Base-by-base conservation (phyloP, 495 filamentous ascomycete genomes). In the Hyaloscypha bicolor region DNA sequence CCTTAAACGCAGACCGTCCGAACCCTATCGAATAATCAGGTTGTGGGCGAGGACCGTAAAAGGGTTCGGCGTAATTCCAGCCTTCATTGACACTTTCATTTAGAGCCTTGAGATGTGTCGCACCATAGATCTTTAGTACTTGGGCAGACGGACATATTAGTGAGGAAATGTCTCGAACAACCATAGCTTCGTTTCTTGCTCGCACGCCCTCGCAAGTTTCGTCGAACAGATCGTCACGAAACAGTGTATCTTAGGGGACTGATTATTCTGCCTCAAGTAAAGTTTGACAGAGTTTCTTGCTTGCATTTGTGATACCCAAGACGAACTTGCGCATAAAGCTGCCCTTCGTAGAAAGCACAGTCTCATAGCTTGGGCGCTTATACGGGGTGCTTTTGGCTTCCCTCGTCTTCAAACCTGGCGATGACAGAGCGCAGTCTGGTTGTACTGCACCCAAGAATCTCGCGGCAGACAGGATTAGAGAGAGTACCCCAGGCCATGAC, bases 21-120 rank as follows among this genome's bases (percentile, higher is more conserved):
- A 82, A 83, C 21, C 77, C 80, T 12, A 81, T 72, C 16, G 76
- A 73, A 64, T 78, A 82, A 65, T 82, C 77, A 8, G 79, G 80
- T 66, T 84, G 76, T 45, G 77, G 79, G 42, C 74, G 72, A n/a
- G n/a, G n/a, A n/a, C n/a, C n/a, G n/a, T n/a, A n/a, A n/a, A n/a
- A n/a, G 53, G 76, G 62, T n/a, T 68, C 70, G 19, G 74, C 64
- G 0, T 25, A 1, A 2, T 25, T 25, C 25, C 25, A 25, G 25
- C 25, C 25, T 25, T 25, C 25, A 2, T 25, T 25, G 25, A 25
- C 25, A 25, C 25, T 25, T 25, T 25, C 25, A 2, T 1, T 25
- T 25, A 25, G 25, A 25, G 2, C 2, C 25, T 25, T 25, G 25
- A 81, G 76, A 69, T 73, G 9, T n/a, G n/a, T n/a, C n/a, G n/a